Conservation (phyloP, 305 asterid genomes). For the Solanum hybrid region DNA sequence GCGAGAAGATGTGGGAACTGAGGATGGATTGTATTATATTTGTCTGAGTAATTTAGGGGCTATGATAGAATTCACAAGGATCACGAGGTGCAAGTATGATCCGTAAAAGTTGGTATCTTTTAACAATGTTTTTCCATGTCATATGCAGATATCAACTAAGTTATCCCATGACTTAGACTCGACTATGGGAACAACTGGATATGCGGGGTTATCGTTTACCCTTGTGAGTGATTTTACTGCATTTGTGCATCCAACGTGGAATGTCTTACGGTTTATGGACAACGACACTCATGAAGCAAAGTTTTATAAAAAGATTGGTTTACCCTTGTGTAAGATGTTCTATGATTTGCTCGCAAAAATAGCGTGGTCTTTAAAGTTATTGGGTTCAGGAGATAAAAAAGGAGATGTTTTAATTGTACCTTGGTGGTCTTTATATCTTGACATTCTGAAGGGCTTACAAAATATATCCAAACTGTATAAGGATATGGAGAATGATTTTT, state of each 20-base stretch:
- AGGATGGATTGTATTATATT: conserved; percentile 17
- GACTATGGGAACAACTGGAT: conserved; percentile 14
- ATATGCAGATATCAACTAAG: conserved; percentile 35
- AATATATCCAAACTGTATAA: conserved; percentile 37
- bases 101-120: not conserved
- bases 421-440: conserved; percentile 46
- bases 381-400: conserved; percentile 16
- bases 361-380: conserved; percentile 31
- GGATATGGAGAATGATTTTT: conserved; percentile 46
- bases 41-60: conserved; percentile 58
- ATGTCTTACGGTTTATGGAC: conserved; percentile 15
- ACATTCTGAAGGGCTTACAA: conserved; percentile 49
- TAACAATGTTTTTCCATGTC: conserved; percentile 28
- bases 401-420: conserved; percentile 10
- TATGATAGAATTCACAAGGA: conserved; percentile 20
- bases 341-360: conserved; percentile 34
- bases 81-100: not conserved
- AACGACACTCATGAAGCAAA: conserved; percentile 1
- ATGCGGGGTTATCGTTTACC: conserved; percentile 13
- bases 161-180: conserved; percentile 25
- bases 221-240: conserved; percentile 42
- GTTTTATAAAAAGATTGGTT: conserved; percentile 22
- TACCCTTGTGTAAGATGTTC: conserved; percentile 23
- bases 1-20: not conserved
- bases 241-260: conserved; percentile 24